Percentiles rank a stretch among this genome's conserved stretches.
These are phyloP conservation scores for Arabidopsis lyrata DNA, from an alignment of 441 rosid genomes.

Conservation along the genomic window DNA sequence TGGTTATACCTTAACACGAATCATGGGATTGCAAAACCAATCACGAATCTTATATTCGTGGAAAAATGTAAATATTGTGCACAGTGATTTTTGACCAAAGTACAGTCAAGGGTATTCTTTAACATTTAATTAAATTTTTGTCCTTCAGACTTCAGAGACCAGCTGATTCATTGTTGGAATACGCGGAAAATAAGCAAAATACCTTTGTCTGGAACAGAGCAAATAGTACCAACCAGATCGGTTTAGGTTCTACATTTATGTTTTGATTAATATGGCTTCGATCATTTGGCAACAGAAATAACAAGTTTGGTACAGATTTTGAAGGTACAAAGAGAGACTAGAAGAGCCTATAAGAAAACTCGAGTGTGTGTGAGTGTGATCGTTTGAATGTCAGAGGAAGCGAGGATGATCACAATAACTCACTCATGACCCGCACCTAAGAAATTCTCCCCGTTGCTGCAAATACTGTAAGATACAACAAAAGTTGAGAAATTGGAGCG, in stretches of 20 bases:
- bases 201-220: neutral
- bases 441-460: conserved; percentile 15
- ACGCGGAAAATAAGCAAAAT: neutral
- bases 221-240: neutral
- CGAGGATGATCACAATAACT: conserved; percentile 11
- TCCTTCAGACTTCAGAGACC: no score
- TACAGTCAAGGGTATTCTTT: conserved; percentile 14
- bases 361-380: conserved; percentile 14
- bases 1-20: neutral
- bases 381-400: conserved; percentile 14
- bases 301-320: conserved; percentile 19
- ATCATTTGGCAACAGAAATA: conserved; percentile 15
- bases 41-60: conserved; percentile 9
- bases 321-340: conserved; percentile 19
- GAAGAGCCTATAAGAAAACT: conserved; percentile 21
- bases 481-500: conserved; percentile 4
- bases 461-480: conserved; percentile 33
- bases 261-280: neutral
- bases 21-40: conserved; percentile 6
- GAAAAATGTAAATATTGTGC: conserved; percentile 21
- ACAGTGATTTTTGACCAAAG: conserved; percentile 27
- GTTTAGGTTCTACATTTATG: neutral
- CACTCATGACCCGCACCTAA: neutral
- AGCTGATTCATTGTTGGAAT: neutral
- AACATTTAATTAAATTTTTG: neutral